These are phyloP conservation scores for Leccinellum albellum DNA, from an alignment of 768 basidiomycete genomes.

Conservation along the genomic window DNA sequence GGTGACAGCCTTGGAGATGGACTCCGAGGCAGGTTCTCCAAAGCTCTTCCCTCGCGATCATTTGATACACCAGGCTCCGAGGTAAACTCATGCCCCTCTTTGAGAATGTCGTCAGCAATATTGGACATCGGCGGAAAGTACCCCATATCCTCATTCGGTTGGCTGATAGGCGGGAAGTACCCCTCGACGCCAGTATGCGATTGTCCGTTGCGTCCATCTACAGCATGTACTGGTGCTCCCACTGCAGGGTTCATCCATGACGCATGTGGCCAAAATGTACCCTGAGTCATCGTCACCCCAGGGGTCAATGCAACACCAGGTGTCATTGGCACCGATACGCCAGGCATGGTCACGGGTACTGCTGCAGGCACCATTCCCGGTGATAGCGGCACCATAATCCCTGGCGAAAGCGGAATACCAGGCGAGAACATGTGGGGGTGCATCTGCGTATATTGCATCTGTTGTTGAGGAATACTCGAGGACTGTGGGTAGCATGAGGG, in stretches of 20 bases:
- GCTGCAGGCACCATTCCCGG: slow-evolving; percentile 21
- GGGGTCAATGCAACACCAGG: slow-evolving; percentile 44
- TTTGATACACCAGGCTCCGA: not conserved
- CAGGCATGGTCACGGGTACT: slow-evolving; percentile 19
- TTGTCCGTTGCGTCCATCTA: slow-evolving; percentile 13
- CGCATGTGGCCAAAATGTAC: slow-evolving; percentile 65
- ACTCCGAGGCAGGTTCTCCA: slow-evolving; percentile 6
- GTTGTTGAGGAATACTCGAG: slow-evolving; percentile 15
- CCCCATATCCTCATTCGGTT: slow-evolving; percentile 22
- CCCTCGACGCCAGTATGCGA: slow-evolving; percentile 23
- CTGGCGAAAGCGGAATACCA: slow-evolving; percentile 30
- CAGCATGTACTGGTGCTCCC: slow-evolving; percentile 50
- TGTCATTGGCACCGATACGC: slow-evolving; percentile 25
- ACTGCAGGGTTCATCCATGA: slow-evolving; percentile 56
- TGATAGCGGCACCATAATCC: slow-evolving; percentile 27
- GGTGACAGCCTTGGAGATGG: slow-evolving; percentile 7
- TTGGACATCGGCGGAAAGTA: slow-evolving; percentile 43
- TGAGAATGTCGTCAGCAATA: slow-evolving; percentile 37
- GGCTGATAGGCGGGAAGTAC: slow-evolving; percentile 42
- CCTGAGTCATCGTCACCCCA: slow-evolving; percentile 67
- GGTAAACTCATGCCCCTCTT: slow-evolving; percentile 13
- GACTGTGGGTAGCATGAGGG: slow-evolving; percentile 10
- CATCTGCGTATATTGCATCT: slow-evolving; percentile 22
- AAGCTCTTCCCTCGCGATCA: slow-evolving; percentile 1
- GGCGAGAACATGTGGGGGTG: slow-evolving; percentile 29